Evolutionary conservation across 1,284 basidiomycete genomes (phyloP), one percentile per base, ranked within the genome.

Genomic region (Ustilago trichophora): DNA sequence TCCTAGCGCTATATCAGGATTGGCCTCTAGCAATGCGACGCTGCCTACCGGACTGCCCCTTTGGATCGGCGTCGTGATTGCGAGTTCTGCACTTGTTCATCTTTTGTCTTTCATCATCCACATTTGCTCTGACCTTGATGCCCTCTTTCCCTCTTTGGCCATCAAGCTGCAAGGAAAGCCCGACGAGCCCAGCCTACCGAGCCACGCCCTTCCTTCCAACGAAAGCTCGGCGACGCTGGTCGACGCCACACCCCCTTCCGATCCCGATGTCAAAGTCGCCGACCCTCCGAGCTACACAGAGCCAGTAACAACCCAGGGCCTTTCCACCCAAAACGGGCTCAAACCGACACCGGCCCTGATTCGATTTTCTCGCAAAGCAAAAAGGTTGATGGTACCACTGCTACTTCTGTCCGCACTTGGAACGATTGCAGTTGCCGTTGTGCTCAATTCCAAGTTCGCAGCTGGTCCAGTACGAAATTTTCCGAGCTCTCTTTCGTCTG

Each of bases 401-500:
- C 32, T 64, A 35, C 31, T 64, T 0, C 10, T 51, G 7, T 43
- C 60, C 3, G 48, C 49, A 7, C 19, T 56, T 19, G 40, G 12
- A 1, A 40, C 42, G 34, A 34, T 64, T 1, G 53, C 22, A 0
- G 40, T 64, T 4, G 60, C 60, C 12, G 53, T 64, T 9, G 60
- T 64, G 31, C 16, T 64, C 25, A 64, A 52, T 27, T 29, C 44
- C 0, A 64, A 64, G 36, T 57, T 64, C 33, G 44, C 53, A 7
- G 34, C 29, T 13, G 53, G 60, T 9, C 21, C 46, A 2, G 46
- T 62, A 1, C 37, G 8, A 4, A 10, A 15, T 11, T 44, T 49
- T 11, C 33, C 43, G 3, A 26, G 16, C 13, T 35, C 37, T 8
- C 5, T 22, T 2, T 5, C 18, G 25, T 6, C 21, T 3, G 15